phyloP scores from a whole-genome alignment of 805 yeast genomes.

The Candida hispaniensis region DNA sequence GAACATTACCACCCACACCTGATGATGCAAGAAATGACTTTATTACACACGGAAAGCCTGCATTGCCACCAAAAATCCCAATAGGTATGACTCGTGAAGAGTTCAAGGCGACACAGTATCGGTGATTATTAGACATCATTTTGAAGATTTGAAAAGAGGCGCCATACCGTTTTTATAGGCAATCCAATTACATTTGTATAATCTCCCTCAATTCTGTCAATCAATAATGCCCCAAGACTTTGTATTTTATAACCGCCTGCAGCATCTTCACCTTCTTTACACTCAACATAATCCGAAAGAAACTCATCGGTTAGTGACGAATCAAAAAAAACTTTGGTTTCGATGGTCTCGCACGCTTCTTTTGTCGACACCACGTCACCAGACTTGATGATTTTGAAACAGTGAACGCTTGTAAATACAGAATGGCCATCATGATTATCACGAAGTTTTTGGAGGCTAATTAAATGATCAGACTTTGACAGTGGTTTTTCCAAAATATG shows the following conservation, averaged over 20 bases:
- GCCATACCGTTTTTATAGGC: constrained; percentile 53
- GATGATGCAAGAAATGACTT: neutral
- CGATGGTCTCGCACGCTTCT: no score
- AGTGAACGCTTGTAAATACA: constrained; percentile 46
- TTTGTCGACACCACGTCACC: no score
- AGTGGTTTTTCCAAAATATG: constrained; percentile 71
- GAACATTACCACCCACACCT: constrained; percentile 5
- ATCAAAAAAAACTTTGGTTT: constrained; percentile 33
- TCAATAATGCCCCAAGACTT: constrained; percentile 54
- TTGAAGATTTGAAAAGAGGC: neutral
- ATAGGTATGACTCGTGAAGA: constrained; percentile 24
- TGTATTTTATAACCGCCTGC: constrained; percentile 93
- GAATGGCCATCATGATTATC: constrained; percentile 37
- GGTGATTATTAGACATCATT: constrained; percentile 1
- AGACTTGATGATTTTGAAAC: constrained; percentile 39
- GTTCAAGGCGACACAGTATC: constrained; percentile 19
- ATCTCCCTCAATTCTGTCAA: constrained; percentile 63
- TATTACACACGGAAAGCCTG: constrained; percentile 17
- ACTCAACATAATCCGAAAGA: constrained; percentile 48
- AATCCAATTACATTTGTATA: constrained; percentile 79
- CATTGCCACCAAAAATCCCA: constrained; percentile 25
- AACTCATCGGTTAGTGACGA: constrained; percentile 41
- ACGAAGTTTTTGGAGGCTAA: constrained; percentile 41
- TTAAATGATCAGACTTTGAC: constrained; percentile 37
- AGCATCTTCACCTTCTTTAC: constrained; percentile 66